Base-by-base conservation (phyloP, 139 green algal genomes). In the Asterochloris sp. region DNA sequence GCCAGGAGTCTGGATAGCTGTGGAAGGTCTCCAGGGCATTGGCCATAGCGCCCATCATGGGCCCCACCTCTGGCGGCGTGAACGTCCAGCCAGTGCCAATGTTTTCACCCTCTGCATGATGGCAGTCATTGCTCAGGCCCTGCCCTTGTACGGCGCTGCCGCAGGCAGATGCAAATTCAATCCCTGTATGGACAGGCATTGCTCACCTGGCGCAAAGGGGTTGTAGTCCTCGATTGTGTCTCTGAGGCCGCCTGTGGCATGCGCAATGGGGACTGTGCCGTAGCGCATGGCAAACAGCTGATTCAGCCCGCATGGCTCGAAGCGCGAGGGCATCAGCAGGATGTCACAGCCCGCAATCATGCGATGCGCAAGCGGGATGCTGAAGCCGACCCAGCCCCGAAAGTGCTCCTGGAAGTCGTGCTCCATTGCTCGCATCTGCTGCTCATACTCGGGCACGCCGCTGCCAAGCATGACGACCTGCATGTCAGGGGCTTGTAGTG, bases 301-400 rank as follows among this genome's bases (percentile, higher is more conserved):
- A 78, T 95, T 98, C 15, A 98, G 88, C 2, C 95, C 95, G 84
- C 95, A 98, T 0, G 95, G 95, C 92, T 98, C 95, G 82, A 98
- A 98, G 61, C 93, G 89, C 13, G 88, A 94, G 15, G 95, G 95
- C 91, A 98, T 97, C 61, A 98, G 90, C 74, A 98, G 82, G 15
- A 96, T 93, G 90, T 98, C 95, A 63, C 86, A 91, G 16, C 86
- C 92, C 0, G 95, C 93, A 23, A 95, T 91, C 84, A 97, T 96
- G 62, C 90, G 88, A 87, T 98, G 95, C 15, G 92, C 90, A 38
- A 96, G 88, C 24, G 92, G 89, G 12, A 97, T 91, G 60, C 82
- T 91, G 90, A 97, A 98, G 17, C 91, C 92, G 24, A 97, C 91
- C 87, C 89, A 92, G 62, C 87, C 89, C 10, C 91, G 78, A 76